Evolutionary conservation across 805 yeast species (phyloP).

Genomic region (Pichia rugopelliculosa): DNA sequence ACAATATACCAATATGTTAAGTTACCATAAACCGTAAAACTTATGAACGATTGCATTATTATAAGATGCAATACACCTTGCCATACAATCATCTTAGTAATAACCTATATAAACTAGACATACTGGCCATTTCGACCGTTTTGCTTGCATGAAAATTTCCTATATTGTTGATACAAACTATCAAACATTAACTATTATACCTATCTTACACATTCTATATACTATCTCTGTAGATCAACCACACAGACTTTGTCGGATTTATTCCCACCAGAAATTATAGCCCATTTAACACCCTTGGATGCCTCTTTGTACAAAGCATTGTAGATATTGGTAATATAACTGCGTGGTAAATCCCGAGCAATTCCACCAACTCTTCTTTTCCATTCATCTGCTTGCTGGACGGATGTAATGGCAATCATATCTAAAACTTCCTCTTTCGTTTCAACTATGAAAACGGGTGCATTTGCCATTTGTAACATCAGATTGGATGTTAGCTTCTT

Average conservation of each 20-base stretch:
- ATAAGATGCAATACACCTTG: no score
- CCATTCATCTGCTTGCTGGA: slow-evolving; percentile 77
- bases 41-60: no score
- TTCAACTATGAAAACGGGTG: slow-evolving; percentile 77
- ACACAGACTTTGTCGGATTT: slow-evolving; percentile 65
- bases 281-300: slow-evolving; percentile 64
- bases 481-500: slow-evolving; percentile 50
- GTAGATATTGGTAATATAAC: slow-evolving; percentile 69
- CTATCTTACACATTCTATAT: background rate
- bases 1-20: no score
- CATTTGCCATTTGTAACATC: slow-evolving; percentile 46
- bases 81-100: no score
- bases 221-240: slow-evolving; percentile 53
- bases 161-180: background rate
- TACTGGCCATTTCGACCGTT: no score
- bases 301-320: slow-evolving; percentile 69
- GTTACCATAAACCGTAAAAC: no score
- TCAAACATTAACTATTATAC: background rate
- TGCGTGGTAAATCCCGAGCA: slow-evolving; percentile 71
- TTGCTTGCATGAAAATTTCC: no score
- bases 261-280: slow-evolving; percentile 71
- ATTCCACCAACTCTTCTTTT: slow-evolving; percentile 75
- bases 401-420: slow-evolving; percentile 69
- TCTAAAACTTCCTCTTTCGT: slow-evolving; percentile 78
- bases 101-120: no score